Base-by-base conservation (phyloP, 768 basidiomycete genomes). In the Tulasnella sp. region DNA sequence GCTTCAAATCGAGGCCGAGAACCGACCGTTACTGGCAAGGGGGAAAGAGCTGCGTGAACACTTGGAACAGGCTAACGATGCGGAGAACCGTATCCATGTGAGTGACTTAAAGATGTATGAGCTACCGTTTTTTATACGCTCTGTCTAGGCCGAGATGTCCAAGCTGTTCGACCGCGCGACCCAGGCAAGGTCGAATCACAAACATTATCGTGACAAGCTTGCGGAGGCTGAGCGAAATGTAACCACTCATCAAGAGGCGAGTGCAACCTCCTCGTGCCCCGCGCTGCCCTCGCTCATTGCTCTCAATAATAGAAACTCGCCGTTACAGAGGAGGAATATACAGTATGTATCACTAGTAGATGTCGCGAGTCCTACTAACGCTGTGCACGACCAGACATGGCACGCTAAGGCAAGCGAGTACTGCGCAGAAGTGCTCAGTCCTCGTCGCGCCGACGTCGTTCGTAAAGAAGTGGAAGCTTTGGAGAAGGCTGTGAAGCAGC, bases 401-500 rank as follows among this genome's bases (percentile, higher is more conserved):
- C 86, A 86, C 2, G 80, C 77, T 3, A 85, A 85, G 47, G 94
- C 92, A 17, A 78, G 82, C 26, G 79, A 87, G 76, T 88, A 86
- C 76, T 92, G 89, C 72, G 83, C 81, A 22, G 84, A 82, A 17
- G 81, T 88, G 32, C 81, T 81, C 14, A 87, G 86, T 71, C 87
- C 87, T 22, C 86, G 93, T 26, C 83, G 83, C 68, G 80, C 83
- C 0, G 84, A 84, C 0, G 83, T 80, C 3, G 83, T 95, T 34
- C 77, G 91, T 67, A 84, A 86, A 11, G 82, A 86, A 64, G 83
- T 94, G 34, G 83, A 89, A 87, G 72, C 87, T 2, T 85, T 89
- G 3, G 81, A 89, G 75, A 82, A 82, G 34, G 89, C 90, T 0
- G 78, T 95, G 75, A 82, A 86, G 72, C 86, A 88, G 75, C 86